Conservation (phyloP, 2,329 filamentous ascomycete genomes). For the Tolypocladium inflatum region DNA sequence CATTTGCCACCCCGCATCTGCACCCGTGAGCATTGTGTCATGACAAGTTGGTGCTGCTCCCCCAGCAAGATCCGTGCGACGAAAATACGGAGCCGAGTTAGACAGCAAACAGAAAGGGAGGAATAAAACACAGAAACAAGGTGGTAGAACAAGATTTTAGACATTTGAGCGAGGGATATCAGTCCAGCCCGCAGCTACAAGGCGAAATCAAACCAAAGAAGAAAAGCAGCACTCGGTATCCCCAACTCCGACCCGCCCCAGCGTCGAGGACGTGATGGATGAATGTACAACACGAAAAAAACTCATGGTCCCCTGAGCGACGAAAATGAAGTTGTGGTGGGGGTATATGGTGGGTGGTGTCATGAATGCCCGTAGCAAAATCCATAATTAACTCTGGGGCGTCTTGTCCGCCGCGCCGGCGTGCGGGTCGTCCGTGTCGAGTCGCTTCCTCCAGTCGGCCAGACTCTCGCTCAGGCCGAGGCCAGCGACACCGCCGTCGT, state of each 20-base stretch:
- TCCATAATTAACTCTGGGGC: constrained; percentile 14
- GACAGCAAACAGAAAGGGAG: neutral
- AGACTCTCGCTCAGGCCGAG: constrained; percentile 59
- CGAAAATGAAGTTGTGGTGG: constrained; percentile 11
- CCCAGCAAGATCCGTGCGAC: neutral
- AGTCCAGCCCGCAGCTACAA: neutral
- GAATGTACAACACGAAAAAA: constrained; percentile 1
- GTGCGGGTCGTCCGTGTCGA: constrained; percentile 45
- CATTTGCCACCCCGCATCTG: neutral
- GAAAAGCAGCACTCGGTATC: neutral
- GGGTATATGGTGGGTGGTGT: constrained; percentile 20
- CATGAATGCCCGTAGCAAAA: constrained; percentile 17
- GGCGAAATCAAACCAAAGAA: constrained; percentile 1
- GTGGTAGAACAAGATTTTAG: neutral
- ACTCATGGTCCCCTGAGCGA: constrained; percentile 9
- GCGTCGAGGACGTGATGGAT: neutral
- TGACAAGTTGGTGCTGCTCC: neutral
- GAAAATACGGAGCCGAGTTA: neutral
- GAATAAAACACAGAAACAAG: neutral
- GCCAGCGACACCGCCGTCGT: constrained; percentile 29
- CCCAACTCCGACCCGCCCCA: constrained; percentile 1
- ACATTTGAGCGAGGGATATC: neutral
- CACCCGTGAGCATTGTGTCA: neutral
- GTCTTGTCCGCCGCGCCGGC: constrained; percentile 17
- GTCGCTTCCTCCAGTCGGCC: constrained; percentile 69